phyloP scores from a whole-genome alignment of 1,139 yeast genomes.

The Saccharomyces hybrid region DNA sequence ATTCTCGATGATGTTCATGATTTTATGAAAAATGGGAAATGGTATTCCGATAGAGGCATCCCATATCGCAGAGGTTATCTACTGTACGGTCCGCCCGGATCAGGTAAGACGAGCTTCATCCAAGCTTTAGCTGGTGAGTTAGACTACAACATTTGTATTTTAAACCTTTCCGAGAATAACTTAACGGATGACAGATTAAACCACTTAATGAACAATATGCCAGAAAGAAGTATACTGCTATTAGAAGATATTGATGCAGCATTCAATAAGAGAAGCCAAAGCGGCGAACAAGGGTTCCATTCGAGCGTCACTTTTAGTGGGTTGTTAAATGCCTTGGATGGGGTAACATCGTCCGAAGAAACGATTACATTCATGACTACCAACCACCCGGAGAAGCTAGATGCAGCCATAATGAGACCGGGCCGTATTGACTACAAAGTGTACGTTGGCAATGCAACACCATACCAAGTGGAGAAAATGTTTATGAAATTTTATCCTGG shows the following conservation, averaged over 20 bases:
- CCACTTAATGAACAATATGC: constrained; percentile 92
- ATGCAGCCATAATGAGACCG: constrained; percentile 77
- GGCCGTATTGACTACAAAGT: constrained; percentile 89
- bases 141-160: constrained; percentile 89
- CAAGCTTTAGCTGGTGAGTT: constrained; percentile 95
- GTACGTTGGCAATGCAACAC: constrained; percentile 76
- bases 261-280: constrained; percentile 71
- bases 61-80: constrained; percentile 95
- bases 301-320: constrained; percentile 96
- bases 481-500: constrained; percentile 78
- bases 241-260: constrained; percentile 96
- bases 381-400: constrained; percentile 88
- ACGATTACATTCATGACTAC: constrained; percentile 96
- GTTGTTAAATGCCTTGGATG: constrained; percentile 85
- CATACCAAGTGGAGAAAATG: constrained; percentile 73
- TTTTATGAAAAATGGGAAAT: constrained; percentile 68
- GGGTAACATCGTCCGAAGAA: constrained; percentile 98
- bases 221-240: constrained; percentile 74
- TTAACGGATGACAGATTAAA: constrained; percentile 89
- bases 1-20: constrained; percentile 70
- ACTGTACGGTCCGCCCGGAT: constrained; percentile 95
- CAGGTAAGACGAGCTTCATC: constrained; percentile 91
- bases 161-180: constrained; percentile 83
- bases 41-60: constrained; percentile 95
- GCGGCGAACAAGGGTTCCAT: constrained; percentile 62